Conservation (phyloP, 352 stramenopile genomes). For the Pythium coloratum region DNA sequence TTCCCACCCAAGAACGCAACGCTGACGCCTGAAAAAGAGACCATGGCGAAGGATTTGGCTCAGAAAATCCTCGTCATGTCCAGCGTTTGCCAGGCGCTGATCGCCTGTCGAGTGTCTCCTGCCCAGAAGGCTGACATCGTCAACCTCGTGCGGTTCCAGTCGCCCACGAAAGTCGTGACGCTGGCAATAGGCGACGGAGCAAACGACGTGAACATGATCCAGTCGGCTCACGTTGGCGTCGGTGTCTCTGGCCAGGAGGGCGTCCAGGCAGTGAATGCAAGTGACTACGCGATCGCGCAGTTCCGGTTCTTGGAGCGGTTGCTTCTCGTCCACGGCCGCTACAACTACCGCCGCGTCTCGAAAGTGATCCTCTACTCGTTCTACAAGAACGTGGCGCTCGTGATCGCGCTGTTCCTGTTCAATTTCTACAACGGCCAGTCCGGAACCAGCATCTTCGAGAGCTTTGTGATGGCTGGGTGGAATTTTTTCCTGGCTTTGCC, state of each 20-base stretch:
- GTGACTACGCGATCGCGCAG: conserved; percentile 92
- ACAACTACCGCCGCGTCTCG: conserved; percentile 95
- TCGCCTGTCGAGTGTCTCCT: conserved; percentile 82
- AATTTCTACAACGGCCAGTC: conserved; percentile 85
- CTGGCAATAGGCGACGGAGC: conserved; percentile 93
- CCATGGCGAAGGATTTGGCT: conserved; percentile 44
- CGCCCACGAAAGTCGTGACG: conserved; percentile 68
- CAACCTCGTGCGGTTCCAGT: conserved; percentile 61
- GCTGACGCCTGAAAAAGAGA: conserved; percentile 30
- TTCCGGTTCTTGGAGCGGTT: conserved; percentile 93
- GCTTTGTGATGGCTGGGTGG: conserved; percentile 80
- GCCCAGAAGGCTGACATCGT: conserved; percentile 85
- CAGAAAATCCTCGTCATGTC: conserved; percentile 58
- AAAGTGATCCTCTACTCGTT: conserved; percentile 92
- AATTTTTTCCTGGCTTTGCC: conserved; percentile 87
- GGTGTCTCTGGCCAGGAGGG: conserved; percentile 91
- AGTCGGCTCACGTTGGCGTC: conserved; percentile 91
- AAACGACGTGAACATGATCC: conserved; percentile 96
- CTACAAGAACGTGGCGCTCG: conserved; percentile 79
- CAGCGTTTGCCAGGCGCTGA: conserved; percentile 63
- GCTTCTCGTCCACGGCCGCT: conserved; percentile 96
- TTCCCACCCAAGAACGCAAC: conserved; percentile 56
- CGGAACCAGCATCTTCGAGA: conserved; percentile 84
- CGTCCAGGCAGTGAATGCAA: conserved; percentile 90
- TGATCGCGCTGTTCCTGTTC: conserved; percentile 74